Evolutionary conservation across 2,329 filamentous ascomycete genomes (phyloP), one percentile per base, ranked within the genome.

Genomic region (Fusarium denticulatum): DNA sequence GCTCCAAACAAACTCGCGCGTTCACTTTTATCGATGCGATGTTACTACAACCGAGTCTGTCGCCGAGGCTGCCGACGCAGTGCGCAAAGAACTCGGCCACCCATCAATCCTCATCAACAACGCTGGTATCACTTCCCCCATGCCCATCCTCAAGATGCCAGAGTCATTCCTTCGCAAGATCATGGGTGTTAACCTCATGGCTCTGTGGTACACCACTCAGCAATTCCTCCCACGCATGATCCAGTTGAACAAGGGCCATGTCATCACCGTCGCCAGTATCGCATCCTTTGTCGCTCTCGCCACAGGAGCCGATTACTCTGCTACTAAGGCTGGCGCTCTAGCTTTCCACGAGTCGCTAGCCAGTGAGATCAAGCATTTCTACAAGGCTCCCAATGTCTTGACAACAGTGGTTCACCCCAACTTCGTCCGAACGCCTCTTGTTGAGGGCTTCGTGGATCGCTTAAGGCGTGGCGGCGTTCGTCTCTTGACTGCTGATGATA

Each of bases 21-120:
- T 84, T 24, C 70, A 64, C 39, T 83, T 78, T 69, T 84, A 81
- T 72, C 74, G 76, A 18, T 84, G 82, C 59, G 84, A 86, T 49
- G 75, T 86, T 2, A 84, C 82, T 8, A 83, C 83, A 4, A 77
- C 84, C 22, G 80, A 84, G 11, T 84, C 85, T 1, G 85, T 90
- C 6, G 80, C 82, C 24, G 78, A 81, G 5, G 84, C 82, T 1
- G 86, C 86, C 36, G 74, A 79, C 8, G 72, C 79, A 2, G 64
- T 88, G 18, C 80, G 81, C 6, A 71, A 79, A 14, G 79, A 82
- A 7, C 82, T 92, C 37, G 92, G 91, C 28, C 79, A 88, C 55
- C 92, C 92, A 0, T 92, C 91, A 0, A 85, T 94, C 62, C 85
- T 94, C 6, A 90, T 93, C 83, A 93, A 93, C 83, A 93, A 93